Conservation (phyloP, 306 rosid species). For the Citrullus colocynthis region DNA sequence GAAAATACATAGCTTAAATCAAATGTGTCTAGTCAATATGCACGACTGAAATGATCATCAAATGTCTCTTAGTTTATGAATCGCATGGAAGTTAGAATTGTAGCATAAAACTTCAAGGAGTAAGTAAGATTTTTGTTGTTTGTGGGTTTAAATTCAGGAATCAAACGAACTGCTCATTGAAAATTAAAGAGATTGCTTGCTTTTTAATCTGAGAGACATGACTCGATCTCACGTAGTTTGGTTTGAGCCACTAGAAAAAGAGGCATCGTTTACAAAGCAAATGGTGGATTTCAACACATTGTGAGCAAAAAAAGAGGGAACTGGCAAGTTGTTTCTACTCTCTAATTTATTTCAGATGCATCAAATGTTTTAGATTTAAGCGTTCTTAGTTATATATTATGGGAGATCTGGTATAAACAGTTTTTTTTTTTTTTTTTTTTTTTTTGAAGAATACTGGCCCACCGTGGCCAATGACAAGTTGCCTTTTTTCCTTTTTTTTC, state of each 20-base stretch:
- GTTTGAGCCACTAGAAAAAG: slow-evolving; percentile 69
- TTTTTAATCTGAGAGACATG: slow-evolving; percentile 33
- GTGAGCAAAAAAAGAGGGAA: slow-evolving; percentile 53
- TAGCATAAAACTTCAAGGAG: neutral
- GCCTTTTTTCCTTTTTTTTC: too few relatives aligned
- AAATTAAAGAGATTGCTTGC: slow-evolving; percentile 43
- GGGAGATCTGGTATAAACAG: neutral
- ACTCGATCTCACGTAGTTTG: slow-evolving; percentile 25
- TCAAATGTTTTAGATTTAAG: neutral
- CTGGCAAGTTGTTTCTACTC: slow-evolving; percentile 36
- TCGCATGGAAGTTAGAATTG: too few relatives aligned
- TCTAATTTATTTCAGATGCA: neutral
- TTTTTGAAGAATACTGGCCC: too few relatives aligned
- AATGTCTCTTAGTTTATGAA: neutral
- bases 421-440: too few relatives aligned
- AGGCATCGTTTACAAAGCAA: slow-evolving; percentile 44
- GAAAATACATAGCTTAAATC: neutral
- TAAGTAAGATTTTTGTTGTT: neutral
- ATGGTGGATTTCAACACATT: slow-evolving; percentile 35
- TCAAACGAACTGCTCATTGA: slow-evolving; percentile 43
- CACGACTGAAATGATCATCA: neutral
- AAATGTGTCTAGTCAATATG: neutral
- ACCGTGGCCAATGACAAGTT: too few relatives aligned
- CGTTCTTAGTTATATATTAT: neutral
- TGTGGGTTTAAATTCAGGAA: slow-evolving; percentile 28